Evolutionary conservation across 1,284 basidiomycete genomes (phyloP).

Genomic region (Flammula alnicola): DNA sequence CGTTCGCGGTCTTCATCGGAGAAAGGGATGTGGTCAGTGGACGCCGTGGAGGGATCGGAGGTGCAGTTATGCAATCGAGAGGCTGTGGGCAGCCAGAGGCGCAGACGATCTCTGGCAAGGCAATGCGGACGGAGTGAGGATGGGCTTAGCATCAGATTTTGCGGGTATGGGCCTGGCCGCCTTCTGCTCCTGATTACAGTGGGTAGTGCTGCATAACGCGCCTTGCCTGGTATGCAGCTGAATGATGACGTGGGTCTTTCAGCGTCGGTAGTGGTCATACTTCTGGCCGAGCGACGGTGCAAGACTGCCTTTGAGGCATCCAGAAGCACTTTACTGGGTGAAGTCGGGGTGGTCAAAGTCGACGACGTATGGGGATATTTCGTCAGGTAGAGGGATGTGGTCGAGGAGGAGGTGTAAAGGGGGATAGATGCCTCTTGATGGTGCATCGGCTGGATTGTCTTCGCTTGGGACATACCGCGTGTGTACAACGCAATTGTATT

Average conservation of each 20-base stretch:
- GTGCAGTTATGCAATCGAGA: too few species aligned
- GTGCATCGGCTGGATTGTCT: conserved; percentile 43
- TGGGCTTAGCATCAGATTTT: background rate
- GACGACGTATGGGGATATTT: background rate
- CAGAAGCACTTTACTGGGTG: too few species aligned
- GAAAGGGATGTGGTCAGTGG: conserved; percentile 1
- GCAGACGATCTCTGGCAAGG: conserved; percentile 29
- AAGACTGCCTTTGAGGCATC: too few species aligned
- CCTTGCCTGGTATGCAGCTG: too few species aligned
- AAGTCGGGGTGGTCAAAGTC: too few species aligned
- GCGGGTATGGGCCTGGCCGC: too few species aligned
- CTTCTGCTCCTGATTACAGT: too few species aligned
- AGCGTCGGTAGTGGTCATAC: too few species aligned
- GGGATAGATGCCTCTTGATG: conserved; percentile 39
- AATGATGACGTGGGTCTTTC: too few species aligned
- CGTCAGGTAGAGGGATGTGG: background rate
- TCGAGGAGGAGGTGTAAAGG: conserved; percentile 31
- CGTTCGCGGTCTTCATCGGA: conserved; percentile 5
- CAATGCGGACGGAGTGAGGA: conserved; percentile 30
- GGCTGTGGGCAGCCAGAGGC: conserved; percentile 22
- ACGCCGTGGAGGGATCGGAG: background rate
- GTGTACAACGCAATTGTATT: conserved; percentile 24
- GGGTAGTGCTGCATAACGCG: too few species aligned
- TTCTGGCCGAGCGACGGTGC: too few species aligned
- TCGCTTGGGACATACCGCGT: conserved; percentile 31